Evolutionary conservation across 2,329 filamentous ascomycete genomes (phyloP).

Genomic region (Tolypocladium ovalisporum): DNA sequence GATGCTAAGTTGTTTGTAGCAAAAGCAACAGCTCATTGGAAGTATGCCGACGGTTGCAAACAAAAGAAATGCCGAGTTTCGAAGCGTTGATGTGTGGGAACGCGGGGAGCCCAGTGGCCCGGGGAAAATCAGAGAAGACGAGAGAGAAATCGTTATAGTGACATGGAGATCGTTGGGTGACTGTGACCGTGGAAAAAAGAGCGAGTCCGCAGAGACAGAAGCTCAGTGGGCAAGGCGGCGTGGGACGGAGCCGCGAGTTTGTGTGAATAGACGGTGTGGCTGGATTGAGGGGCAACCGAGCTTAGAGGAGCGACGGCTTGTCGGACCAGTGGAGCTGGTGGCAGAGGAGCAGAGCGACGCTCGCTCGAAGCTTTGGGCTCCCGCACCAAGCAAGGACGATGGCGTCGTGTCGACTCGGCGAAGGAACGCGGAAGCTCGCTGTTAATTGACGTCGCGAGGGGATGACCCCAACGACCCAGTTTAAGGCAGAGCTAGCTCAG

Average conservation of each 20-base stretch:
- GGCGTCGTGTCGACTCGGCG: slow-evolving; percentile 11
- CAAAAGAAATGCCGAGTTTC: slow-evolving; percentile 24
- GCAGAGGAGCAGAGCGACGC: slow-evolving; percentile 17
- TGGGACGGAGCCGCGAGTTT: slow-evolving; percentile 17
- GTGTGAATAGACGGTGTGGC: background rate
- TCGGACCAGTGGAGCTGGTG: slow-evolving; percentile 15
- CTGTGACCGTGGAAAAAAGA: slow-evolving; percentile 11
- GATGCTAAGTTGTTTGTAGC: slow-evolving; percentile 16
- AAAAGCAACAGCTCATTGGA: slow-evolving; percentile 32
- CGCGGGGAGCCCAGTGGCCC: slow-evolving; percentile 18
- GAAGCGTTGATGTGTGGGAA: slow-evolving; percentile 19
- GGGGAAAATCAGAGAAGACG: slow-evolving; percentile 19
- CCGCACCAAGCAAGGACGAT: slow-evolving; percentile 10
- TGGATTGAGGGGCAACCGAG: background rate
- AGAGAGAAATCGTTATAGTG: slow-evolving; percentile 29
- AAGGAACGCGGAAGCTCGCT: slow-evolving; percentile 3
- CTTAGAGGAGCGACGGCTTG: slow-evolving; percentile 10
- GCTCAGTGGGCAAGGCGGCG: slow-evolving; percentile 11
- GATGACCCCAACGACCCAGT: slow-evolving; percentile 15
- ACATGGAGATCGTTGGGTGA: slow-evolving; percentile 27
- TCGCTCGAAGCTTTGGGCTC: slow-evolving; percentile 14
- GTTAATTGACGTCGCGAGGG: slow-evolving; percentile 8
- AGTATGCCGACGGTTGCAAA: slow-evolving; percentile 19
- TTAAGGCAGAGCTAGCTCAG: background rate
- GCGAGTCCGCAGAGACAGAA: slow-evolving; percentile 13